Percentiles rank a stretch among this genome's conserved stretches.
Conservation (phyloP, 176 grass and related monocot genomes). For the Avena sativa region DNA sequence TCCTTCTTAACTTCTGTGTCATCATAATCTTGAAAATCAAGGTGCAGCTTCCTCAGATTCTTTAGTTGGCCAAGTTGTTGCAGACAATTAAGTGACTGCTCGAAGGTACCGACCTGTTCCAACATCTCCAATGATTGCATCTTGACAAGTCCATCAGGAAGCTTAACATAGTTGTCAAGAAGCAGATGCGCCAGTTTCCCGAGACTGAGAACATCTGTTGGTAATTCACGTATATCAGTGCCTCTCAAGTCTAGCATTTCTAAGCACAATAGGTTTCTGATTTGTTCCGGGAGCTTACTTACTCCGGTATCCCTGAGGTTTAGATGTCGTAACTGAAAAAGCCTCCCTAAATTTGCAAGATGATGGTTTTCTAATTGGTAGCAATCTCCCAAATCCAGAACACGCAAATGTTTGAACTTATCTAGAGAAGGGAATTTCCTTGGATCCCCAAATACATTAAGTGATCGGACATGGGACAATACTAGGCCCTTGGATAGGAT, state of each 20-base stretch:
- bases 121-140: neutral
- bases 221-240: neutral
- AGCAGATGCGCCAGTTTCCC: neutral
- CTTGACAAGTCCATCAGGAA: neutral
- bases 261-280: neutral
- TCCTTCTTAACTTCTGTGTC: neutral
- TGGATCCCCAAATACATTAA: neutral
- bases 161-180: neutral
- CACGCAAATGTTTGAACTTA: neutral
- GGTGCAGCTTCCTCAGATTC: neutral
- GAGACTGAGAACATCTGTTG: too few relatives aligned
- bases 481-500: neutral
- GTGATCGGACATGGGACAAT: slow-evolving; percentile 7
- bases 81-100: neutral
- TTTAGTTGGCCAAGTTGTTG: neutral
- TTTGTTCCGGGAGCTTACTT: slow-evolving; percentile 7
- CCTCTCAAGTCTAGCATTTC: neutral
- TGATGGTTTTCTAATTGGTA: neutral
- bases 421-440: neutral
- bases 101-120: neutral
- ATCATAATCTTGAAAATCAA: neutral
- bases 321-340: neutral
- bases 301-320: neutral
- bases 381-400: neutral
- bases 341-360: neutral